Base-by-base conservation (phyloP, 768 basidiomycete species). In the Boletales sp. region DNA sequence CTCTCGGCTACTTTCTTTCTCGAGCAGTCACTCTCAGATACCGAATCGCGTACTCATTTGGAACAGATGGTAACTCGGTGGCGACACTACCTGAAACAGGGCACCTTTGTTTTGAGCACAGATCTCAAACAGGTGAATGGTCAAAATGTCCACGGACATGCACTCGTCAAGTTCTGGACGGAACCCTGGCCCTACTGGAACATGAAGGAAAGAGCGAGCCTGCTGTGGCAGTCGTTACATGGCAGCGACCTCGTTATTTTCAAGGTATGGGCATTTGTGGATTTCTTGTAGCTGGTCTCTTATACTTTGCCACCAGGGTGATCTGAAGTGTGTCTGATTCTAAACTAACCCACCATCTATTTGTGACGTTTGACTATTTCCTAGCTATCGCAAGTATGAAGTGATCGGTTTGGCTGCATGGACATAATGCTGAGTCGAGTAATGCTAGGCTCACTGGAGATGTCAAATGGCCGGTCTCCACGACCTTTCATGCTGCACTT, bases 391-490 rank as follows among this genome's bases (percentile, higher is more conserved):
- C 65, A 94, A 93, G 91, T 93, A 58, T 41, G 87, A 62, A 15
- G 5, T 38, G 33, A 35, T 46, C 39, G 3, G 15, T 43, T 50
- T 46, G 8, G 17, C 44, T 4, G 13, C 33, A 14, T 10, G n/a
- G 4, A n/a, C 15, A 38, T 19, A n/a, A 46, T 46, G 8, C 45
- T 54, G 49, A 54, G 41, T 38, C 37, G 8, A 39, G 30, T 39
- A 12, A 32, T 35, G 34, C n/a, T 61, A 97, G 91, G 62, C 77
- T 98, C 32, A 86, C 91, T 0, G 90, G 90, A 5, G 95, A 99
- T 64, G 75, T 94, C 28, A 74, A 76, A 59, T 99, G 95, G 95
- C 88, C 90, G 0, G 78, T 83, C 1, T 83, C 82, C 46, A 91
- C 90, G 1, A 70, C 87, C 0, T 92, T 95, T 62, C 69, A 75